Evolutionary conservation across 2,329 filamentous ascomycete species (phyloP), one percentile per base, ranked within the genome.

Genomic region (Nemania sp.): DNA sequence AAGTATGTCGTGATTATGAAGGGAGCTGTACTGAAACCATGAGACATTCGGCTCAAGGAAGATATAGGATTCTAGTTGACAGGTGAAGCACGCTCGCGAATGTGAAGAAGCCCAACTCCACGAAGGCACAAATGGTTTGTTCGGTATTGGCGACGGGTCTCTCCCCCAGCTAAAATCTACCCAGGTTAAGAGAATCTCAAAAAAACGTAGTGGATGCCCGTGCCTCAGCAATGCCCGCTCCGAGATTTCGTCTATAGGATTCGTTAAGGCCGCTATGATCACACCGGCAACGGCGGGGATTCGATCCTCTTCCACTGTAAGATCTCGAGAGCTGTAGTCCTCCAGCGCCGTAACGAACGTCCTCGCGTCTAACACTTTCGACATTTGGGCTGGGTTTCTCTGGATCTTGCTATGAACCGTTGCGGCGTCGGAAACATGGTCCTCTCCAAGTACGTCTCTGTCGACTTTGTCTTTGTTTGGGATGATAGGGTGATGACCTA

Each of bases 21-120:
- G 52, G 6, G 22, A 26, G 0, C 20, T 57, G 20, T 47, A 68
- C 15, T 38, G 15, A 20, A 61, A 61, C 52, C 43, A 61, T 10
- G 3, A 13, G 18, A 22, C 8, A n/a, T 18, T 15, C 38, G 2
- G 27, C 6, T 35, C 29, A 38, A 20, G 15, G 20, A 18, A 3
- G 8, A 8, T 20, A 10, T 49, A 29, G 2, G 10, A 5, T 3
- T 26, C 15, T 11, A 15, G 5, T 1, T 22, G 5, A n/a, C n/a
- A n/a, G n/a, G n/a, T n/a, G 53, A 64, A 52, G 11, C 4, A 1
- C 2, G 45, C 13, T n/a, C 32, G 2, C 22, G 10, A 10, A n/a
- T 11, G 22, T 4, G 56, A 35, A 41, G 63, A 66, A 27, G 56
- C 63, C 63, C 63, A 66, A 43, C 63, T 66, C 63, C 63, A 66